Base-by-base conservation (phyloP, 176 grass and related monocot genomes). In the Canna indica region DNA sequence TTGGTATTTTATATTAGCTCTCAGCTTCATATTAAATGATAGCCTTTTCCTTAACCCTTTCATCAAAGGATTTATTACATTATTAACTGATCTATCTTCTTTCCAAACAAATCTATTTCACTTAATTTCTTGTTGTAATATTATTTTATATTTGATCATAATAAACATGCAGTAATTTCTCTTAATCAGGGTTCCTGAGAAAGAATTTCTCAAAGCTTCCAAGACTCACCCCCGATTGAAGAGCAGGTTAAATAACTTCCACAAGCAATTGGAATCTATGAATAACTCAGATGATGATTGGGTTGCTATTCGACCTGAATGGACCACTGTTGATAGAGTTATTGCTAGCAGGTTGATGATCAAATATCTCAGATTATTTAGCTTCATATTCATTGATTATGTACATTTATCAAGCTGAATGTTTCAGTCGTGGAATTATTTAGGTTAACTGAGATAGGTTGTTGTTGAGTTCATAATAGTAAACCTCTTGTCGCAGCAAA, bases 251-350 rank as follows among this genome's bases (percentile, higher is more conserved):
- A 99, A 88, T 72, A 94, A 86, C 57, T 99, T 94, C 74, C 79
- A 82, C 65, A 90, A 63, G 66, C 90, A 90, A 57, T 38, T 79
- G 46, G 95, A 94, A 68, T 75, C 56, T 13, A 59, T 80, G 47
- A 85, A 94, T 52, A 99, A 84, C 56, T 82, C 80, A 76, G 95
- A 93, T 45, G 95, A 99, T 62, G 95, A 99, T n/a, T 90, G 39
- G 75, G 78, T 77, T 80, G 72, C 90, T 29, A 84, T 99, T 68
- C 86, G 95, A 79, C 82, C 90, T 52, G 95, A 99, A 77, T 99
- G 95, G 95, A 99, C 87, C 29, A 81, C 87, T 70, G 90, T 99
- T 57, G 90, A 99, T 63, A 85, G 90, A 72, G 90, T 99, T 73
- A 80, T 99, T 53, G 2, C 78, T 57, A 94, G 78, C 90, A 99